phyloP scores from a whole-genome alignment of 2,329 filamentous ascomycete species.

The Fusarium veterinarium region DNA sequence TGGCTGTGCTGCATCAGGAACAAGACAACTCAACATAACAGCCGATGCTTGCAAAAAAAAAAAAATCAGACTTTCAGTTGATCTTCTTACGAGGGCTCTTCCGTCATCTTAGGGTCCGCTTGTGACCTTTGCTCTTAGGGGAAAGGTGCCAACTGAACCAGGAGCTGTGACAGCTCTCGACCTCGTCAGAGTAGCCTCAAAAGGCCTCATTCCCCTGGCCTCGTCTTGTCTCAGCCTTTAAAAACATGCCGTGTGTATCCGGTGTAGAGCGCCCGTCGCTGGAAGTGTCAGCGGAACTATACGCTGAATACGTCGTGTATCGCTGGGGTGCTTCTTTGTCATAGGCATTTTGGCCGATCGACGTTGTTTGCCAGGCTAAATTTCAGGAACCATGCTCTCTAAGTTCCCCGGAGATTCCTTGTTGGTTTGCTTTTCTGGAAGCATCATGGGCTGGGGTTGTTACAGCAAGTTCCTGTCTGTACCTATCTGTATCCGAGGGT shows the following conservation, averaged over 20 bases:
- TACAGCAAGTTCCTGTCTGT: not conserved
- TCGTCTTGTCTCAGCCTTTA: not conserved
- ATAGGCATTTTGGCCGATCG: not conserved
- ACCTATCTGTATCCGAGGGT: not conserved
- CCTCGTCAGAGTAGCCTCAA: conserved; percentile 24
- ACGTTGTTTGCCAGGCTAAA: not conserved
- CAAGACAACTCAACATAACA: not conserved
- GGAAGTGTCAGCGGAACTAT: not conserved
- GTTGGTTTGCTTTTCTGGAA: conserved; percentile 21
- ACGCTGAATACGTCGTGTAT: not conserved
- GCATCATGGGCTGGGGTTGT: conserved; percentile 1
- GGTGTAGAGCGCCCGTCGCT: not conserved
- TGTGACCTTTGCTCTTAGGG: conserved; percentile 18
- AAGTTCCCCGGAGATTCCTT: not conserved
- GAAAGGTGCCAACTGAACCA: not conserved
- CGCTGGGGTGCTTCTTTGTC: not conserved
- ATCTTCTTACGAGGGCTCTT: conserved; percentile 3
- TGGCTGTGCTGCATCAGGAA: conserved; percentile 7
- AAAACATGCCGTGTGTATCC: conserved; percentile 8
- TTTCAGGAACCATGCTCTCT: not conserved
- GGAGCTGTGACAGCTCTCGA: conserved; percentile 6
- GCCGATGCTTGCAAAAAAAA: not conserved
- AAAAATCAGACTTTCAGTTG: not conserved
- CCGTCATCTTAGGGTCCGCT: conserved; percentile 30
- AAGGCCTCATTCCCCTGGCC: conserved; percentile 35